Percentiles rank a stretch among this genome's conserved stretches.
Evolutionary conservation across 352 stramenopile species (phyloP).

Genomic region (Phytopythium ostracodes): DNA sequence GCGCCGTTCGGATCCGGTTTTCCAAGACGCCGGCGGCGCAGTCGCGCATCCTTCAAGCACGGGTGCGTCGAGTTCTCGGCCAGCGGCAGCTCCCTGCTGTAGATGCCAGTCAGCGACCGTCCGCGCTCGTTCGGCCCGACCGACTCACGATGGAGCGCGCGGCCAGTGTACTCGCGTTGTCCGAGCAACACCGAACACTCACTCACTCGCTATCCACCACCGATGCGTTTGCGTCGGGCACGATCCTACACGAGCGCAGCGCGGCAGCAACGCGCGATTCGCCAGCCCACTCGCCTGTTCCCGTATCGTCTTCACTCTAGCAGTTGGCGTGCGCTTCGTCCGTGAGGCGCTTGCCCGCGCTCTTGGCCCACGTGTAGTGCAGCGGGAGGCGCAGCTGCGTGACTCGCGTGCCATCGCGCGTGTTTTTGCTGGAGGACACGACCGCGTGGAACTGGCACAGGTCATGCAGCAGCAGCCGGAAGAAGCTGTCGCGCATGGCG

Average conservation of each 20-base stretch:
- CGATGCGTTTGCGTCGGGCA: neutral
- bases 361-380: conserved; percentile 58
- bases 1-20: conserved; percentile 36
- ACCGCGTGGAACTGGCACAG: conserved; percentile 68
- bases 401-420: conserved; percentile 57
- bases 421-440: conserved; percentile 61
- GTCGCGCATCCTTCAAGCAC: conserved; percentile 34
- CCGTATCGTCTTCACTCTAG: neutral
- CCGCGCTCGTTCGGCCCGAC: conserved; percentile 33
- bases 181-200: conserved; percentile 23
- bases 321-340: conserved; percentile 23
- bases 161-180: conserved; percentile 18
- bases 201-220: neutral
- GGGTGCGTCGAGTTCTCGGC: conserved; percentile 38
- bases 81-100: conserved; percentile 16
- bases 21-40: conserved; percentile 33
- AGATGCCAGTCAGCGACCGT: conserved; percentile 8
- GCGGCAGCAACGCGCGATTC: neutral
- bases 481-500: conserved; percentile 70
- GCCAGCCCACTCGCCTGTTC: neutral
- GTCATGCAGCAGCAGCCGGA: conserved; percentile 64
- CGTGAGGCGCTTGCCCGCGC: conserved; percentile 26
- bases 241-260: neutral
- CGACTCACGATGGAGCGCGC: conserved; percentile 32
- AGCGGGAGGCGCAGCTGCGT: conserved; percentile 64